These are phyloP conservation scores for Sclerotinia glacialis DNA, from an alignment of 2,329 filamentous ascomycete genomes.

Conservation along the genomic window DNA sequence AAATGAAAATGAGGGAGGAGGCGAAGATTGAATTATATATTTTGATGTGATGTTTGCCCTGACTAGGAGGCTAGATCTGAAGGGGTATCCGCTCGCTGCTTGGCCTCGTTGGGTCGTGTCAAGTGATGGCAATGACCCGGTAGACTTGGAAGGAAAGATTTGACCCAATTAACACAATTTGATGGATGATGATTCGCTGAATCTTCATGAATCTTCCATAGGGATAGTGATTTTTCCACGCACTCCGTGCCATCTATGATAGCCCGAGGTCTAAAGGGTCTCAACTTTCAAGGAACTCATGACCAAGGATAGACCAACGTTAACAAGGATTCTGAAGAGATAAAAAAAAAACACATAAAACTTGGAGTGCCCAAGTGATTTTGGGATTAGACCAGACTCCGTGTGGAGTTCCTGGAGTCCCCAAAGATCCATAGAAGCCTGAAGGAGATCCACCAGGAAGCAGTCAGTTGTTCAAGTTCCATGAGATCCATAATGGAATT, in stretches of 20 bases:
- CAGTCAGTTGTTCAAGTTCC: neutral
- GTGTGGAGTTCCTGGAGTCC: slow-evolving; percentile 8
- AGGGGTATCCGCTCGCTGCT: neutral
- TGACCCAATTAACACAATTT: neutral
- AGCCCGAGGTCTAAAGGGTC: neutral
- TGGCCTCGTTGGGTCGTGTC: neutral
- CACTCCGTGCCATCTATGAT: too few species aligned
- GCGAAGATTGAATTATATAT: neutral
- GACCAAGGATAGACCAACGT: neutral
- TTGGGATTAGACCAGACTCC: neutral
- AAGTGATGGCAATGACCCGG: neutral
- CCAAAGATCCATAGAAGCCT: neutral
- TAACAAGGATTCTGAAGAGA: too few species aligned
- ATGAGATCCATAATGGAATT: neutral
- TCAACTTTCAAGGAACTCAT: neutral
- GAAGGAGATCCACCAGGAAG: neutral
- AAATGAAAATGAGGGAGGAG: neutral
- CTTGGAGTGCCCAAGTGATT: neutral
- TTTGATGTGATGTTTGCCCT: neutral
- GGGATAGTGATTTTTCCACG: neutral
- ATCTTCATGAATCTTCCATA: neutral
- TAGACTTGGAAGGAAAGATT: neutral
- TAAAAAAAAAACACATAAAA: neutral
- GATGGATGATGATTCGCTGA: neutral
- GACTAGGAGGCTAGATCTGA: slow-evolving; percentile 1